Conservation (phyloP, 495 filamentous ascomycete species). For the Staphylotrichum tortipilum region DNA sequence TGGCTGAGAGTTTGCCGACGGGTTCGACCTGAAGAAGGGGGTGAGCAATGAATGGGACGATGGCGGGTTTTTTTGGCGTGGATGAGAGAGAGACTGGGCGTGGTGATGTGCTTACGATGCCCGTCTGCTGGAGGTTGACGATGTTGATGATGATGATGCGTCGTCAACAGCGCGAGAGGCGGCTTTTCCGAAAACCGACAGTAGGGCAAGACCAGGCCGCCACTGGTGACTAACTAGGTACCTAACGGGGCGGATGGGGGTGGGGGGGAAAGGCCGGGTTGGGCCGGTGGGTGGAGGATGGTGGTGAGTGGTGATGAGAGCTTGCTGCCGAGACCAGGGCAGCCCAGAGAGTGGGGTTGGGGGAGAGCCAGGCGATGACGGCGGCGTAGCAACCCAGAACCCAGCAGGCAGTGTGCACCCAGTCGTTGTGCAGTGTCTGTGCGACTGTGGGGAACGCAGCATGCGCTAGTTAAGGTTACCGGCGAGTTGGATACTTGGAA, state of each 20-base stretch:
- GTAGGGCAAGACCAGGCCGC: no score
- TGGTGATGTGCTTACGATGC: no score
- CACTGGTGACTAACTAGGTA: no score
- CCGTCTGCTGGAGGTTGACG: no score
- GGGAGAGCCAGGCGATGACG: constrained; percentile 1
- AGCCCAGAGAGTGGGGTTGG: no score
- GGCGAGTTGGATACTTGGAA: constrained; percentile 20
- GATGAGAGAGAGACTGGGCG: no score
- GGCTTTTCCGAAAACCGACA: neutral
- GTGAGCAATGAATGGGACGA: neutral
- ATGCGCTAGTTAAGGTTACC: constrained; percentile 17
- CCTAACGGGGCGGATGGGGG: no score
- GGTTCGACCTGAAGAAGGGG: neutral
- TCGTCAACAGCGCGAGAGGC: neutral
- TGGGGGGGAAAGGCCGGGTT: no score
- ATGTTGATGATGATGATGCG: neutral
- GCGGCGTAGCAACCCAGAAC: neutral
- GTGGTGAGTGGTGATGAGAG: neutral
- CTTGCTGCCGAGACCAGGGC: neutral
- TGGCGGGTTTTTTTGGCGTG: neutral
- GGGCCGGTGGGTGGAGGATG: no score
- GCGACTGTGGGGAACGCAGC: constrained; percentile 18
- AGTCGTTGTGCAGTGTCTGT: constrained; percentile 14
- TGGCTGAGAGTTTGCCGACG: constrained; percentile 9
- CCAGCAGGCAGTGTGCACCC: neutral